phyloP scores from a whole-genome alignment of 345 rosid genomes.

The Corchorus olitorius region DNA sequence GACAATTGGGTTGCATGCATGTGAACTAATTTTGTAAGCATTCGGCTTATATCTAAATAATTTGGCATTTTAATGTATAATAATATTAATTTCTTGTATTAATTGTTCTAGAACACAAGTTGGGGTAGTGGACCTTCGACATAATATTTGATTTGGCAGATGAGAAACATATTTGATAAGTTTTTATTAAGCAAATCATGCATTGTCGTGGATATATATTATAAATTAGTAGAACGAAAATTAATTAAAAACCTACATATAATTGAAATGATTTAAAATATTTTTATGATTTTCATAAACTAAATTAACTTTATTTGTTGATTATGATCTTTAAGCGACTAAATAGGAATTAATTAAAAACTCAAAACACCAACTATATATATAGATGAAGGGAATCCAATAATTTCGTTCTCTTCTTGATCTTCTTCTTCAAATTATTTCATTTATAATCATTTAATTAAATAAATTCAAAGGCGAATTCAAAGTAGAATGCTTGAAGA shows the following conservation, averaged over 20 bases:
- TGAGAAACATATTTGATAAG: neutral
- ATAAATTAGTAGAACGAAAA: neutral
- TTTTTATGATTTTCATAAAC: no score
- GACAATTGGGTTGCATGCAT: neutral
- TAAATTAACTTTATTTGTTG: no score
- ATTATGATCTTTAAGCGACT: neutral
- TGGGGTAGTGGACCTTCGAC: neutral
- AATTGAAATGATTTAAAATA: no score
- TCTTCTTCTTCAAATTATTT: neutral
- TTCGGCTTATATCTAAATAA: neutral
- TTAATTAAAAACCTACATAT: no score
- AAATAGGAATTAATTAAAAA: neutral
- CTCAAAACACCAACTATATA: neutral
- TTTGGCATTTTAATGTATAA: no score
- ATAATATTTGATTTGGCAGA: neutral
- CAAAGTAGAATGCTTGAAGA: neutral
- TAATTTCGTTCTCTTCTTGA: neutral
- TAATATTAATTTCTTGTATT: no score
- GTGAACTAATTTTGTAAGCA: constrained; percentile 3
- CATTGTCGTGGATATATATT: neutral
- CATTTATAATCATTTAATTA: neutral
- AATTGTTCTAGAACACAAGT: neutral
- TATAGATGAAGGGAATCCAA: neutral
- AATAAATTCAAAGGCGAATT: neutral
- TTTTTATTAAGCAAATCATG: neutral